Conservation (phyloP, 108 stramenopile species). For the Schizochytrium sp. region DNA sequence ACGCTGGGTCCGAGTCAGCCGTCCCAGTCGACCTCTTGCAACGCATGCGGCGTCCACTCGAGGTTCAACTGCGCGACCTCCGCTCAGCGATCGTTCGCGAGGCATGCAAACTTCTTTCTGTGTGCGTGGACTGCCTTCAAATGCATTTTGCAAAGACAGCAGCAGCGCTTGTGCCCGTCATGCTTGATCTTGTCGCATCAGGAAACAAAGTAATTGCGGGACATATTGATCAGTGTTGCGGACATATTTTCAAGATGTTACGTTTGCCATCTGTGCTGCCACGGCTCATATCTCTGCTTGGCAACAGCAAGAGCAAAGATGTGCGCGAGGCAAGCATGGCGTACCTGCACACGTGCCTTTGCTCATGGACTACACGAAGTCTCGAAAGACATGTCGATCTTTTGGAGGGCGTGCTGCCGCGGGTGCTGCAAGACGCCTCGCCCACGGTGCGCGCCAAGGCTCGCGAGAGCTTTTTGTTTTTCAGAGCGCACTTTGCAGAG, state of each 20-base stretch:
- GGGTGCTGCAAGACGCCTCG: background rate
- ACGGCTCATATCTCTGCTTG: background rate
- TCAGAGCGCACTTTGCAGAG: background rate
- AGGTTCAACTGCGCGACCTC: background rate
- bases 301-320: background rate
- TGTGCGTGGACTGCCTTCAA: background rate
- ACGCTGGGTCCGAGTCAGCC: too few relatives aligned
- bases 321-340: background rate
- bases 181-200: background rate
- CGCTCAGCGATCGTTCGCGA: conserved; percentile 5
- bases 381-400: background rate
- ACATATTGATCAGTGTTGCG: background rate
- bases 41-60: background rate
- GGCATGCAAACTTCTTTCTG: background rate
- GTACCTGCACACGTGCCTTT: background rate
- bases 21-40: background rate
- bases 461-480: background rate
- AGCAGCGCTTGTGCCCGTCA: background rate
- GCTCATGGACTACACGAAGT: background rate
- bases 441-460: background rate
- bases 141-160: background rate
- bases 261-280: background rate
- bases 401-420: background rate
- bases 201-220: background rate
- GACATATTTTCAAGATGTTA: background rate